Percentiles rank a stretch among this genome's conserved stretches.
phyloP scores from a whole-genome alignment of 2,329 filamentous ascomycete genomes.

The Microsporum canis region DNA sequence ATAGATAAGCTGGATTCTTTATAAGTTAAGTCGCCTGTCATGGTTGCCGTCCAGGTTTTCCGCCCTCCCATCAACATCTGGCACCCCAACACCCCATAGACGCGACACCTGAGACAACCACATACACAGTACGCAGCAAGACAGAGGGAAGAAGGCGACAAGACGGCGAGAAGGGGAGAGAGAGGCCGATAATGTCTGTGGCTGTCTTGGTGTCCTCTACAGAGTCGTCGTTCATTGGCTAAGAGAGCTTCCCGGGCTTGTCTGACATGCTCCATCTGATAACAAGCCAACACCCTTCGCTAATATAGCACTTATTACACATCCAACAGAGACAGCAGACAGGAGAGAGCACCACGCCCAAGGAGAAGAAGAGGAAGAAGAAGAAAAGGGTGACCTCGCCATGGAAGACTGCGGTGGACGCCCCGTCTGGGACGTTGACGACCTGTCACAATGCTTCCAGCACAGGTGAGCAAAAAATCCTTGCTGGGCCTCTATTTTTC shows the following conservation, averaged over 20 bases:
- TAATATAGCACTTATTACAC: background rate
- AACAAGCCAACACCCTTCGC: background rate
- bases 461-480: slow-evolving; percentile 34
- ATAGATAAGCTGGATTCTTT: no score
- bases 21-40: no score
- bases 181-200: background rate
- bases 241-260: background rate
- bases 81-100: no score
- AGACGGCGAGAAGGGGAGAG: background rate
- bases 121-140: background rate
- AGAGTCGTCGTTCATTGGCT: background rate
- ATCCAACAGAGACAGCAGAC: background rate
- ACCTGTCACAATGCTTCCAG: slow-evolving; percentile 52
- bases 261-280: background rate
- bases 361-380: no score
- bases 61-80: no score
- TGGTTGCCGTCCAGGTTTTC: no score
- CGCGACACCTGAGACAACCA: background rate
- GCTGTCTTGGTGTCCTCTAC: background rate
- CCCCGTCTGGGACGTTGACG: slow-evolving; percentile 50
- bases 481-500: background rate
- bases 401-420: slow-evolving; percentile 49
- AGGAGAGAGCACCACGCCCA: background rate
- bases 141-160: background rate
- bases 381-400: no score